Evolutionary conservation across 2,329 filamentous ascomycete species (phyloP).

Genomic region (Alternaria burnsii): DNA sequence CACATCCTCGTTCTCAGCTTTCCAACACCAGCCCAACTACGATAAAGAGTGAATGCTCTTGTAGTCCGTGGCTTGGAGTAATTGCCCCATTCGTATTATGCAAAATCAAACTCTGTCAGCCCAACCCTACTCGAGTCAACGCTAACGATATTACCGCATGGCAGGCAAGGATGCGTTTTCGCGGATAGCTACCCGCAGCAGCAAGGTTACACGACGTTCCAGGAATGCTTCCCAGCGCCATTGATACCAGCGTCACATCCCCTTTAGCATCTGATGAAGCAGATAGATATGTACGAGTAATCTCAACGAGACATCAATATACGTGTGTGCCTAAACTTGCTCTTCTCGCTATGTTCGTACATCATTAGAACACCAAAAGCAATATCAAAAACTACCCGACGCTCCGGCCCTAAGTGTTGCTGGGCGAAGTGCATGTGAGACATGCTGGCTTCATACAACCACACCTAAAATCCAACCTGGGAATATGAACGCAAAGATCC

Average conservation of each 20-base stretch:
- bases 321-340: background rate
- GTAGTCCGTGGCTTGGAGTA: background rate
- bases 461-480: background rate
- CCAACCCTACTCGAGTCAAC: slow-evolving; percentile 5
- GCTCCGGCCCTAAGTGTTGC: background rate
- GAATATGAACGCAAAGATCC: slow-evolving; percentile 2
- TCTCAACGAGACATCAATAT: background rate
- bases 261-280: background rate
- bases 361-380: slow-evolving; percentile 2
- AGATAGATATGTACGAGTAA: background rate
- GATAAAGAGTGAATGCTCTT: background rate
- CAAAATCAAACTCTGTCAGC: slow-evolving; percentile 5
- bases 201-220: slow-evolving; percentile 11
- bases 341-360: background rate
- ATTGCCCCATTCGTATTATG: background rate
- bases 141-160: slow-evolving; percentile 8
- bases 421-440: background rate
- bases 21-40: slow-evolving; percentile 5
- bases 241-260: background rate
- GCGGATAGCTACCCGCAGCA: slow-evolving; percentile 7
- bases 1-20: background rate
- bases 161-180: slow-evolving; percentile 2
- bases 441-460: background rate
- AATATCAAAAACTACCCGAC: slow-evolving; percentile 10
- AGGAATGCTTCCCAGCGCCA: background rate